These are phyloP conservation scores for Beauveria scarabaeidicola DNA, from an alignment of 2,329 filamentous ascomycete species.

Conservation along the genomic window DNA sequence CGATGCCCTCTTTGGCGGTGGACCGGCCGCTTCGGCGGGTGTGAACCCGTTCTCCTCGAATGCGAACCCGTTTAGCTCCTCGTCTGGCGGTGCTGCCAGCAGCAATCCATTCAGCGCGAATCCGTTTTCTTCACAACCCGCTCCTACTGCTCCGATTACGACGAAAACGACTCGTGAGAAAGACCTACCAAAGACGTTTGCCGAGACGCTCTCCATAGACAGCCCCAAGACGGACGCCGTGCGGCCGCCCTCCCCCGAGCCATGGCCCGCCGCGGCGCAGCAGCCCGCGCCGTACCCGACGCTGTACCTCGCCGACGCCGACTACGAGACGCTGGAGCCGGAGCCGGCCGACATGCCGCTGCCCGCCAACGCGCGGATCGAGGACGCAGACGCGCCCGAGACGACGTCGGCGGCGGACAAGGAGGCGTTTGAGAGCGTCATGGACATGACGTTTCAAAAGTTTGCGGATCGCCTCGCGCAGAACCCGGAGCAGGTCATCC, in stretches of 20 bases:
- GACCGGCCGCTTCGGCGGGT: constrained; percentile 29
- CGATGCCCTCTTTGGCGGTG: constrained; percentile 61
- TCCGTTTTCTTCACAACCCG: constrained; percentile 18
- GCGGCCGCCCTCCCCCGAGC: constrained; percentile 42
- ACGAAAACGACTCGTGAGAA: constrained; percentile 13
- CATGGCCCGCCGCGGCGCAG: constrained; percentile 63
- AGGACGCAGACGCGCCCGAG: constrained; percentile 31
- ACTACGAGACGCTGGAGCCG: constrained; percentile 77
- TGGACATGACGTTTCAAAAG: constrained; percentile 70
- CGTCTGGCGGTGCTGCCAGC: constrained; percentile 13
- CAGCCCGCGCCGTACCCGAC: constrained; percentile 66
- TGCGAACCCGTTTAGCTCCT: constrained; percentile 38
- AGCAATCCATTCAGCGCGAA: constrained; percentile 25
- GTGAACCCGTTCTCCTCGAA: constrained; percentile 54
- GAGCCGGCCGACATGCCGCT: constrained; percentile 42
- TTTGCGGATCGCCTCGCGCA: constrained; percentile 71
- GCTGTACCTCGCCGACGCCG: constrained; percentile 76
- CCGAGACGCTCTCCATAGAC: constrained; percentile 70
- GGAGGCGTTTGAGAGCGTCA: constrained; percentile 62
- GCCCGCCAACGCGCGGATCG: constrained; percentile 37
- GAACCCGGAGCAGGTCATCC: constrained; percentile 74
- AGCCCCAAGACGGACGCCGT: constrained; percentile 26
- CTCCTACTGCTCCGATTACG: constrained; percentile 17
- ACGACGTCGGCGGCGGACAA: constrained; percentile 48
- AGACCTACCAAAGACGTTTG: constrained; percentile 53